Evolutionary conservation across 176 grass and related monocot species (phyloP).

Genomic region (Stipa capillata): DNA sequence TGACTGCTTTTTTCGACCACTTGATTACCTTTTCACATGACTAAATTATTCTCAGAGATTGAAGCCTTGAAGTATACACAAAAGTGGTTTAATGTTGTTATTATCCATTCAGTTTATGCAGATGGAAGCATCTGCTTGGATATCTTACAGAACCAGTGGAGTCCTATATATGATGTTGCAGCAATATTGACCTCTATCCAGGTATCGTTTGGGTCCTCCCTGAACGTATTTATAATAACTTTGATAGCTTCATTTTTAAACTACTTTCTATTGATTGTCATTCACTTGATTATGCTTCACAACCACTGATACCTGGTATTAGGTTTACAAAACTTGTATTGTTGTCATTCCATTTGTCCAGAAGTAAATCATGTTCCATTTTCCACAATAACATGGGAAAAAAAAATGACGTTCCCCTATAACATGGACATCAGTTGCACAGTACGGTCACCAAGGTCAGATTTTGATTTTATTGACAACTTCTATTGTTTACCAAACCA

Average conservation of each 20-base stretch:
- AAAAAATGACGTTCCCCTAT: background rate
- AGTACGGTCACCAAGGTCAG: background rate
- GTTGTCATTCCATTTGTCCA: too few species aligned
- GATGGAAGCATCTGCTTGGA: slow-evolving; percentile 99
- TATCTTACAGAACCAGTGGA: slow-evolving; percentile 98
- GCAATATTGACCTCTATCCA: slow-evolving; percentile 96
- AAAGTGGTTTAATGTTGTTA: background rate
- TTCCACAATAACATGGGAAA: background rate
- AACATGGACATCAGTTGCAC: background rate
- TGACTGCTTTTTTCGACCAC: background rate
- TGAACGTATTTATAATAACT: background rate
- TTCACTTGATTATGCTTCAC: background rate
- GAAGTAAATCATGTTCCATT: too few species aligned
- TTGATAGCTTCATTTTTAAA: background rate
- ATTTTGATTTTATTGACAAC: background rate
- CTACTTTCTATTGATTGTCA: background rate
- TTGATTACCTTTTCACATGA: background rate
- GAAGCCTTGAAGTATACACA: background rate
- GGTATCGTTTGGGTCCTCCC: slow-evolving; percentile 27
- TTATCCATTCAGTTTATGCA: slow-evolving; percentile 58
- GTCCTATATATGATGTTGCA: slow-evolving; percentile 98
- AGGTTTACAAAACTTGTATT: background rate
- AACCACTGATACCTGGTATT: background rate
- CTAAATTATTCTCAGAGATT: background rate
- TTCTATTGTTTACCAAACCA: slow-evolving; percentile 1